Evolutionary conservation across 2,329 filamentous ascomycete species (phyloP).

Genomic region (Herpotrichia juniperi): DNA sequence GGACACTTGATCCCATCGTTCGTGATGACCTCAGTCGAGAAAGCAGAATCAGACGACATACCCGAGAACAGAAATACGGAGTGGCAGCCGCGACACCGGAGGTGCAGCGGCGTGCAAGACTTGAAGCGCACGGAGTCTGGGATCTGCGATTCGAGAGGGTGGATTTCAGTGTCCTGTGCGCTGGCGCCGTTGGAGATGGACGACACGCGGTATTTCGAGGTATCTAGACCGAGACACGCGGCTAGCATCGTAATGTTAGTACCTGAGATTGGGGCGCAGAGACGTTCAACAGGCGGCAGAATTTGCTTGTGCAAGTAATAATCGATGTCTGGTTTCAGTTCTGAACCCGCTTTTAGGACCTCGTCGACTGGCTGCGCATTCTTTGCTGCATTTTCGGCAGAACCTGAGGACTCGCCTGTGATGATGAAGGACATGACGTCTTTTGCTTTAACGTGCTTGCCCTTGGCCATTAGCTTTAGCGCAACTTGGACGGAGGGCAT

Average conservation of each 20-base stretch:
- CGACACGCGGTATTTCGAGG: constrained; percentile 80
- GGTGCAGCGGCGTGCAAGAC: constrained; percentile 74
- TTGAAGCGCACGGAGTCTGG: constrained; percentile 89
- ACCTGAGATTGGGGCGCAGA: constrained; percentile 93
- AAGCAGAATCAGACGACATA: constrained; percentile 52
- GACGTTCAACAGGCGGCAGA: constrained; percentile 94
- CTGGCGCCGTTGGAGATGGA: constrained; percentile 59
- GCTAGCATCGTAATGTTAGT: constrained; percentile 90
- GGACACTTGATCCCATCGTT: constrained; percentile 78
- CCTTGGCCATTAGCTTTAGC: constrained; percentile 81
- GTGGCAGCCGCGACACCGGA: constrained; percentile 85
- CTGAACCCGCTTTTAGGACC: constrained; percentile 76
- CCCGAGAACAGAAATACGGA: constrained; percentile 76
- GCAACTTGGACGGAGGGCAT: constrained; percentile 99
- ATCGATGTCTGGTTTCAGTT: constrained; percentile 86
- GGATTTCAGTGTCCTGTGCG: constrained; percentile 61
- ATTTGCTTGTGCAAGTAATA: constrained; percentile 99
- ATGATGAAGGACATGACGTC: constrained; percentile 98
- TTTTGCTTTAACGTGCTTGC: constrained; percentile 87
- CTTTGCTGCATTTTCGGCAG: constrained; percentile 75
- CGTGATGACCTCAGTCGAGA: constrained; percentile 59
- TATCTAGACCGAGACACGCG: constrained; percentile 91
- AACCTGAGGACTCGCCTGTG: constrained; percentile 70
- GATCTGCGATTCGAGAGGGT: constrained; percentile 92
- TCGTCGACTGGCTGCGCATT: constrained; percentile 88